Percentiles rank a stretch among this genome's conserved stretches.
Conservation (phyloP, 108 stramenopile genomes). For the Asterionellopsis glacialis region DNA sequence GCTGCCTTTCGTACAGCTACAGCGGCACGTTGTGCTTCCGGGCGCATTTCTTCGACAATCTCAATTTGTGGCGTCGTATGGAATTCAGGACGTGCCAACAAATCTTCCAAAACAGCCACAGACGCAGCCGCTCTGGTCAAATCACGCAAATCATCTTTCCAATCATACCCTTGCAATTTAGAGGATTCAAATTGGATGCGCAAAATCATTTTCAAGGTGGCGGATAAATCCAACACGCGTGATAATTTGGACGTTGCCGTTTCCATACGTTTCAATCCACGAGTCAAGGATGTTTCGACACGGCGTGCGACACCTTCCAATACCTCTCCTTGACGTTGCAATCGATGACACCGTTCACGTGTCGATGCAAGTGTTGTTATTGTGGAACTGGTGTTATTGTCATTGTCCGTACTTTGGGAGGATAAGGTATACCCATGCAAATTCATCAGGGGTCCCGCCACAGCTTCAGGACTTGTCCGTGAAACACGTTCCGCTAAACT, state of each 20-base stretch:
- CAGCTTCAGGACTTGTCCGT: constrained; percentile 67
- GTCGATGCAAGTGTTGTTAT: constrained; percentile 12
- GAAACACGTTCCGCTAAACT: constrained; percentile 69
- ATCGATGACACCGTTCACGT: constrained; percentile 61
- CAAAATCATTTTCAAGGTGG: constrained; percentile 78
- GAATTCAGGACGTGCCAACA: constrained; percentile 52
- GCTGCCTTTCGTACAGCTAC: constrained; percentile 53
- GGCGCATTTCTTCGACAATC: constrained; percentile 57
- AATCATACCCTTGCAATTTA: constrained; percentile 57
- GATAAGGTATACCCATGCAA: constrained; percentile 71
- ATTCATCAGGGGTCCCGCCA: constrained; percentile 64
- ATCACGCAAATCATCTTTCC: constrained; percentile 69
- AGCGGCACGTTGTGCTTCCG: constrained; percentile 26
- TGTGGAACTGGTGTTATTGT: background rate
- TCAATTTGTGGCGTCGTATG: constrained; percentile 30
- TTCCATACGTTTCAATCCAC: constrained; percentile 70
- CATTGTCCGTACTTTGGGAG: too few relatives aligned
- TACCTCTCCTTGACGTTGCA: constrained; percentile 66
- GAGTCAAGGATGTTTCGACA: constrained; percentile 57
- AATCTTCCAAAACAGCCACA: constrained; percentile 71
- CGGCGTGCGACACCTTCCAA: constrained; percentile 57
- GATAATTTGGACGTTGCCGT: constrained; percentile 59
- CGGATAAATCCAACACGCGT: constrained; percentile 59
- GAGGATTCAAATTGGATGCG: constrained; percentile 69
- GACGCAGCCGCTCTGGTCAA: constrained; percentile 78